Base-by-base conservation (phyloP, 1,139 yeast genomes). In the Debaryomycetaceae sp. region DNA sequence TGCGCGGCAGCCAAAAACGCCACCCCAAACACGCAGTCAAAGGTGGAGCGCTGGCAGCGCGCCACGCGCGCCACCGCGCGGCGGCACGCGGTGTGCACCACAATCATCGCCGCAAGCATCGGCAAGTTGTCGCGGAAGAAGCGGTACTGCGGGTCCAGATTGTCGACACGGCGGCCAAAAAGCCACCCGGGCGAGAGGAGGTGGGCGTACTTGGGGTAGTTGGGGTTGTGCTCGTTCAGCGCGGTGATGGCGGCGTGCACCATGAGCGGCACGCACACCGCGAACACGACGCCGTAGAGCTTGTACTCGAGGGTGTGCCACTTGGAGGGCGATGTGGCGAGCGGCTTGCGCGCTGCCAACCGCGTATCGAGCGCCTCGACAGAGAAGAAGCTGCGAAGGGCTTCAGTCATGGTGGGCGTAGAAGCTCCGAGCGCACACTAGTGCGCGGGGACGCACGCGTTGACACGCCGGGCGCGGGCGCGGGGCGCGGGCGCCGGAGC, bases 141-240 rank as follows among this genome's bases (percentile, higher is more conserved):
- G 18, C 86, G 63, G 49, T 91, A 93, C 54, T 93, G 99, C 23
- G 67, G 66, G 51, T 93, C 99, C 3, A 95, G 82, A 51, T 89
- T 89, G 52, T 93, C 96, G 43, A 75, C 93, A 61, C 75, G 81
- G 19, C 93, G 58, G 2, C 89, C 88, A 43, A 78, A 76, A 42
- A 84, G 56, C 95, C 95, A 85, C 2, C 89, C 83, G 7, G 71
- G 58, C 27, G 79, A 69, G 36, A 91, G 63, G 27, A 79, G 58
- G 33, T 76, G 71, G 40, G 71, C 70, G 48, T 72, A 88, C 31
- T 65, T 61, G 13, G 72, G 70, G 49, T 81, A 91, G 49, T 88
- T 88, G n/a, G 82, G 78, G 48, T 84, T 86, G 4, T 75, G 61
- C 36, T 80, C 85, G 46, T 78, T 77, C 26, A 93, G 80, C 3